Conservation (phyloP, 352 stramenopile species). For the Phytophthora parvispora region DNA sequence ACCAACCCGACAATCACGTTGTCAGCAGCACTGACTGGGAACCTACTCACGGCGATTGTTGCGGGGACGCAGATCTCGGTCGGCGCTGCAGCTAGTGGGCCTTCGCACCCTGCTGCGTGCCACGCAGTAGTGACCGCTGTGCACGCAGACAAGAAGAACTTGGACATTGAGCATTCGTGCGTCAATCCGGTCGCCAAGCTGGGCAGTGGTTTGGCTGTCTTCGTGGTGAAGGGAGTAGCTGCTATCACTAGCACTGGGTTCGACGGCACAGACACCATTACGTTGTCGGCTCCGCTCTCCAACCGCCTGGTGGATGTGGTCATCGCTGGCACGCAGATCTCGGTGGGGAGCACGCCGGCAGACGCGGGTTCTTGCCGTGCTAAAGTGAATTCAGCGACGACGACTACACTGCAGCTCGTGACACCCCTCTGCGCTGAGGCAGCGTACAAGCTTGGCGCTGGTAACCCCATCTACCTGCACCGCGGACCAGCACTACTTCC, state of each 20-base stretch:
- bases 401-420: slow-evolving; percentile 42
- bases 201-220: slow-evolving; percentile 7
- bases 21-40: slow-evolving; percentile 33
- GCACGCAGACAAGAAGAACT: slow-evolving; percentile 18
- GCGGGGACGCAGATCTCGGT: slow-evolving; percentile 53
- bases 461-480: slow-evolving; percentile 57
- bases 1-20: slow-evolving; percentile 49
- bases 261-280: slow-evolving; percentile 11
- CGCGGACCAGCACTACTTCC: slow-evolving; percentile 77
- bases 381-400: slow-evolving; percentile 14
- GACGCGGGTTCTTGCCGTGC: slow-evolving; percentile 30
- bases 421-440: slow-evolving; percentile 32
- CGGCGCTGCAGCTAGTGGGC: slow-evolving; percentile 21
- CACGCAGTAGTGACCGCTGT: slow-evolving; percentile 26
- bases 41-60: slow-evolving; percentile 41
- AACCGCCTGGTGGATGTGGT: slow-evolving; percentile 38
- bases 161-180: slow-evolving; percentile 30
- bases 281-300: slow-evolving; percentile 19
- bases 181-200: slow-evolving; percentile 19
- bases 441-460: slow-evolving; percentile 28
- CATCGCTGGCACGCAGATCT: slow-evolving; percentile 27
- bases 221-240: slow-evolving; percentile 26
- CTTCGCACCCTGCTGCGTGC: slow-evolving; percentile 33
- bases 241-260: slow-evolving; percentile 25
- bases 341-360: slow-evolving; percentile 23